Evolutionary conservation across 345 rosid species (phyloP), one percentile per base, ranked within the genome.

Genomic region (Eucalyptus tenuipes): DNA sequence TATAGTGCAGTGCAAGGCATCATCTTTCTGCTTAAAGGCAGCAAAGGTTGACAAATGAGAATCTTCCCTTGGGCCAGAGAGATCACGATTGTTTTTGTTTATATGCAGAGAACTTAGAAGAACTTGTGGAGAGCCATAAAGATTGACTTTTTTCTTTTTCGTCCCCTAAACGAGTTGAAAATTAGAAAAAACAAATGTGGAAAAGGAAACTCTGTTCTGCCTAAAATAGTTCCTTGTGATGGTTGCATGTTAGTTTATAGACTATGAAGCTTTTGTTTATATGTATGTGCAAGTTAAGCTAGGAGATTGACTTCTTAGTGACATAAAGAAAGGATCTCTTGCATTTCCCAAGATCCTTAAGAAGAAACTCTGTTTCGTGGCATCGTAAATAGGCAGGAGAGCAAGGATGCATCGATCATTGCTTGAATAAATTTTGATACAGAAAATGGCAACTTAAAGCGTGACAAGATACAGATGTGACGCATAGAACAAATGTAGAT

Each of bases 41-140:
- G 92, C 94, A 42, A 85, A 91, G 91, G 89, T 89, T 93, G 94
- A 90, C 93, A 87, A 88, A 59, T 71, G 86, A 86, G 57, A 40
- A 75, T 42, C 82, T 75, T 40, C 29, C 82, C 82, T 3, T 37
- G 82, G 82, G 45, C 82, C 82, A 37, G 82, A 37, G 82, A 37
- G 45, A 37, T 71, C 82, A 22, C 24, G 82, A 20, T 75, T 40
- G 47, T 75, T 12, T 37, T 37, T 40, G 29, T 40, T 75, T 37
- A 11, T 10, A 20, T 75, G 82, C 82, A 40, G 47, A 75, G 42
- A 75, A 37, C 8, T 75, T 37, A 37, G 24, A 37, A 75, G 47
- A 40, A 75, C 82, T 10, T 20, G 82, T 75, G 82, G 82, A 44
- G 40, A 37, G 47, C 82, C 82, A 20, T 11, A 75, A 40, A 75